phyloP scores from a whole-genome alignment of 2,329 filamentous ascomycete species.

The Ilyonectria destructans region DNA sequence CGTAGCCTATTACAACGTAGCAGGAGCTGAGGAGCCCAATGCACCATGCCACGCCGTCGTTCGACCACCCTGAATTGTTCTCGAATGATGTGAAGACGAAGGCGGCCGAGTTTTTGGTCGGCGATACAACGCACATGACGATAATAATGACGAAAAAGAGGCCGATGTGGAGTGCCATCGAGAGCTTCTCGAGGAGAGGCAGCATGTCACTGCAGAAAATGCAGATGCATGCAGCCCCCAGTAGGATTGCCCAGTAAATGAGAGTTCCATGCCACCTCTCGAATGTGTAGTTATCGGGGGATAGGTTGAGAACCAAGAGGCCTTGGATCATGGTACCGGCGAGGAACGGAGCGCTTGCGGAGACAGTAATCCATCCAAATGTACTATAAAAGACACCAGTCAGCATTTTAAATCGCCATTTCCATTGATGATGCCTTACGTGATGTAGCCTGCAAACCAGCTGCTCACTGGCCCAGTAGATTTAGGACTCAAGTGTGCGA shows the following conservation, averaged over 20 bases:
- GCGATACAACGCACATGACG: slow-evolving; percentile 32
- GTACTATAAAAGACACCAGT: slow-evolving; percentile 9
- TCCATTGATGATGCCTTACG: slow-evolving; percentile 15
- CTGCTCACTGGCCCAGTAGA: slow-evolving; percentile 18
- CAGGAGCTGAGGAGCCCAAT: slow-evolving; percentile 43
- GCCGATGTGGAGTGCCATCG: slow-evolving; percentile 26
- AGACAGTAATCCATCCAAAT: slow-evolving; percentile 34
- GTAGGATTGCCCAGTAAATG: slow-evolving; percentile 35
- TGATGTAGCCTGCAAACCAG: slow-evolving; percentile 39
- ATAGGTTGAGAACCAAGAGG: slow-evolving; percentile 36
- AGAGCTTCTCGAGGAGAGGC: slow-evolving; percentile 36
- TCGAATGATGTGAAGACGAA: slow-evolving; percentile 37
- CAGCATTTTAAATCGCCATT: background rate
- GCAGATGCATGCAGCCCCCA: slow-evolving; percentile 14
- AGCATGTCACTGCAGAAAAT: slow-evolving; percentile 35
- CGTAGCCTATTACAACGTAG: slow-evolving; percentile 39
- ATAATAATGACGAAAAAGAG: slow-evolving; percentile 34
- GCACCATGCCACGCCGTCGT: slow-evolving; percentile 35
- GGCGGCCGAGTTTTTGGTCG: slow-evolving; percentile 29
- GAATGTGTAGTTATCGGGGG: slow-evolving; percentile 33
- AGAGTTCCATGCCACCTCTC: slow-evolving; percentile 41
- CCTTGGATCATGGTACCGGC: slow-evolving; percentile 40
- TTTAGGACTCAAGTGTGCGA: slow-evolving; percentile 24
- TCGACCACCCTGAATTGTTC: slow-evolving; percentile 42
- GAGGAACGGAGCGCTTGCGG: slow-evolving; percentile 39